Evolutionary conservation across 2,329 filamentous ascomycete genomes (phyloP).

Genomic region (Setomelanomma holmii): DNA sequence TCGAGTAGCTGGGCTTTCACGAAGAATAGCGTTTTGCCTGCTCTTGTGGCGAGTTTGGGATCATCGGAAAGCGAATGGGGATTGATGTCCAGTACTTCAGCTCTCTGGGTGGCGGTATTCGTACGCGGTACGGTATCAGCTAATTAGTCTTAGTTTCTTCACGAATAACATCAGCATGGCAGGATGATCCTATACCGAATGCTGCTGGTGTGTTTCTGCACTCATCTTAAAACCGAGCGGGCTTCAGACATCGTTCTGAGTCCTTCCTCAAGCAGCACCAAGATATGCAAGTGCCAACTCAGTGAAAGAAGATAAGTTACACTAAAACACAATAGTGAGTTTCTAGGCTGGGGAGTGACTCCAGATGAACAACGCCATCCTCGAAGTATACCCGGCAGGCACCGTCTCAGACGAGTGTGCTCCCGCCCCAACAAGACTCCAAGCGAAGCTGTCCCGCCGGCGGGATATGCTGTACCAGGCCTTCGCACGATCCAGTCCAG

Average conservation of each 20-base stretch:
- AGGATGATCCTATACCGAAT: too few relatives aligned
- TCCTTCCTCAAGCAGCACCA: not conserved
- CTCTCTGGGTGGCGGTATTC: too few relatives aligned
- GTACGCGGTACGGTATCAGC: too few relatives aligned
- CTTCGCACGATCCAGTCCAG: too few relatives aligned
- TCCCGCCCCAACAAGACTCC: not conserved
- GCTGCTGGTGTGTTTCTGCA: too few relatives aligned
- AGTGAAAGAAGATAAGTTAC: not conserved
- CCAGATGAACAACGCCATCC: not conserved
- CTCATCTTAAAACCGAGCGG: too few relatives aligned
- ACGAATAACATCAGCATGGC: too few relatives aligned
- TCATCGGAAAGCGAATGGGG: not conserved
- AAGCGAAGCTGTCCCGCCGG: too few relatives aligned
- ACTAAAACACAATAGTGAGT: not conserved
- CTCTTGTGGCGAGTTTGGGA: conserved; percentile 6
- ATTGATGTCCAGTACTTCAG: too few relatives aligned
- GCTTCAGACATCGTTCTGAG: too few relatives aligned
- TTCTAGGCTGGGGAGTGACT: not conserved
- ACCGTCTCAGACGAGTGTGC: not conserved
- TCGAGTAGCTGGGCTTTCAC: conserved; percentile 26
- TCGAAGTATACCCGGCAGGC: not conserved
- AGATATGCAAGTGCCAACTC: not conserved
- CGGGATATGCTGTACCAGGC: too few relatives aligned
- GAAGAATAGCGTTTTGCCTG: conserved; percentile 49
- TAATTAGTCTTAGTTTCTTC: too few relatives aligned